A percentile compares a stretch with the other conserved stretches of the same genome.
Evolutionary conservation across 768 basidiomycete genomes (phyloP).

Genomic region (Infundibulicybe gibba): DNA sequence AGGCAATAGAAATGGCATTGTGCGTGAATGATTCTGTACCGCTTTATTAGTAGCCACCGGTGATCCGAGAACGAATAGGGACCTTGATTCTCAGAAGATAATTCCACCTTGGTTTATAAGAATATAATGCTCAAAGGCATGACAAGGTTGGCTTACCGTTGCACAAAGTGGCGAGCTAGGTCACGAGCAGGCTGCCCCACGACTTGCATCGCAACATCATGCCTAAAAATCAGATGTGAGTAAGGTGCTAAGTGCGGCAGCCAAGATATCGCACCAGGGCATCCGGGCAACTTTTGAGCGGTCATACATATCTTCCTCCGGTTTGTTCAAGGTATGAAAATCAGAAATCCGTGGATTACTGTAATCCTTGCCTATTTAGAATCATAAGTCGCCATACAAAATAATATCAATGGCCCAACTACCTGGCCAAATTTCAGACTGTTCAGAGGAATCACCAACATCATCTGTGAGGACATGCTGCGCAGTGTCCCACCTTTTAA

Average conservation of each 20-base stretch:
- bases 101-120: slow-evolving; percentile 72
- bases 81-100: slow-evolving; percentile 91
- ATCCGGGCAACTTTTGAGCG: slow-evolving; percentile 85
- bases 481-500: slow-evolving; percentile 86
- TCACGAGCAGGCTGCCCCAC: slow-evolving; percentile 96
- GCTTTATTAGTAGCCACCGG: background rate
- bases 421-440: slow-evolving; percentile 86
- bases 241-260: background rate
- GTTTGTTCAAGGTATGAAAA: slow-evolving; percentile 84
- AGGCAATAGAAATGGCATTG: slow-evolving; percentile 92
- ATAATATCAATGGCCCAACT: slow-evolving; percentile 14
- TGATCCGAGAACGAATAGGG: slow-evolving; percentile 16
- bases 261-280: slow-evolving; percentile 71
- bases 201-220: slow-evolving; percentile 94
- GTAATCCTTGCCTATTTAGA: slow-evolving; percentile 80
- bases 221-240: slow-evolving; percentile 47
- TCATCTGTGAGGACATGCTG: slow-evolving; percentile 92
- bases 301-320: slow-evolving; percentile 95
- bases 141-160: slow-evolving; percentile 50
- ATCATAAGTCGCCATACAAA: background rate
- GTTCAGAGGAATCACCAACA: slow-evolving; percentile 50
- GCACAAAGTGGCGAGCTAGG: slow-evolving; percentile 89
- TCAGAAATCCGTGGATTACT: slow-evolving; percentile 86
- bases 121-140: slow-evolving; percentile 6
- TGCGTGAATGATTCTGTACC: slow-evolving; percentile 79